Conservation (phyloP, 2,329 filamentous ascomycete genomes). For the Knufia petricola region DNA sequence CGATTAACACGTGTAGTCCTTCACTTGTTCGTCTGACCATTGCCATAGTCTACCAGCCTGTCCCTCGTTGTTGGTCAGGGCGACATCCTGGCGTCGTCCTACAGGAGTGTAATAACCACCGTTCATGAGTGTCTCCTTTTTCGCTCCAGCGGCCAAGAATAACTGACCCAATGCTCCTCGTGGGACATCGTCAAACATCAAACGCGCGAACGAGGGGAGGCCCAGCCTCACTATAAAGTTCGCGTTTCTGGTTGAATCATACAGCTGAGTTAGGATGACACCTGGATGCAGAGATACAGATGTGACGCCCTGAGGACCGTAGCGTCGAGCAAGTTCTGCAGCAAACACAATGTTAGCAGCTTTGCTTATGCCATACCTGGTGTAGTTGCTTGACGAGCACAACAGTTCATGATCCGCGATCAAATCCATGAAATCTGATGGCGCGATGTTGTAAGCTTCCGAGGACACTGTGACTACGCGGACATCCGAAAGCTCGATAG, state of each 20-base stretch:
- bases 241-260: conserved; percentile 25
- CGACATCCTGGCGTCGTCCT: conserved; percentile 24
- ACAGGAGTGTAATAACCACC: conserved; percentile 38
- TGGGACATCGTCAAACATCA: conserved; percentile 27
- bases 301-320: conserved; percentile 31
- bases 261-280: conserved; percentile 34
- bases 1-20: not conserved
- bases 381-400: conserved; percentile 30
- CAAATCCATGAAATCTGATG: conserved; percentile 25
- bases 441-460: conserved; percentile 28
- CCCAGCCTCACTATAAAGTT: conserved; percentile 23
- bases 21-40: conserved; percentile 28
- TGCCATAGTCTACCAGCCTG: conserved; percentile 27
- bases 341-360: conserved; percentile 42
- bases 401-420: conserved; percentile 32
- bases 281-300: conserved; percentile 44
- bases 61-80: conserved; percentile 22
- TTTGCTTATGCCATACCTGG: conserved; percentile 44
- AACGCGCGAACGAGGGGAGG: conserved; percentile 16
- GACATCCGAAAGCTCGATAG: conserved; percentile 24
- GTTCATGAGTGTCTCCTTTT: conserved; percentile 29
- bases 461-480: conserved; percentile 33
- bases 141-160: conserved; percentile 30
- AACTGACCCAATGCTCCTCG: conserved; percentile 34
- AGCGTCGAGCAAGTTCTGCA: conserved; percentile 36